phyloP scores from a whole-genome alignment of 2,329 filamentous ascomycete genomes.

The Domatiomyces catenatus region DNA sequence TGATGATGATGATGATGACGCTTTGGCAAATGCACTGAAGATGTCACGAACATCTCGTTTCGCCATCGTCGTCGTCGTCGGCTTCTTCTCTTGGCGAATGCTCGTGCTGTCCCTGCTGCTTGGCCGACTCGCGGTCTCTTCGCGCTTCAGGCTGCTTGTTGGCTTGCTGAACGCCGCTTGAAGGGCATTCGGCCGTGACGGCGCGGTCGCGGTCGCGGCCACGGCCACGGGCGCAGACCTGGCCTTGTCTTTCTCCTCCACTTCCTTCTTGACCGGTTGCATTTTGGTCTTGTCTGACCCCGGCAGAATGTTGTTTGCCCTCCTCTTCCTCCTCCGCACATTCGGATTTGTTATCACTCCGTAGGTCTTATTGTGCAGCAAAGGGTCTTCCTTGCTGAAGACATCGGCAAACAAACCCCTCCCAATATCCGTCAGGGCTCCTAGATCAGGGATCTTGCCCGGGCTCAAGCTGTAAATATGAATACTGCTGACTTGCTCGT shows the following conservation, averaged over 20 bases:
- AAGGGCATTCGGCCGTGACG: too few species aligned
- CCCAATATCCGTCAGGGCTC: constrained; percentile 54
- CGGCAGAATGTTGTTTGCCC: constrained; percentile 21
- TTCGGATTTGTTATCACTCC: constrained; percentile 61
- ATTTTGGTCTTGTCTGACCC: constrained; percentile 15
- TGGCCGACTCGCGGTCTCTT: constrained; percentile 17
- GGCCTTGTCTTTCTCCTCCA: constrained; percentile 1
- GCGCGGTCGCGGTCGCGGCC: too few species aligned
- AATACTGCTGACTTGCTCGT: constrained; percentile 59
- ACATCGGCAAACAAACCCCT: constrained; percentile 43
- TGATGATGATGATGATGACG: constrained; percentile 4
- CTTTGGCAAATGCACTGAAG: constrained; percentile 18
- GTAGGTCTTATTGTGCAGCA: constrained; percentile 46
- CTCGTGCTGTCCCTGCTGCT: constrained; percentile 18
- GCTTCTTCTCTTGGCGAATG: constrained; percentile 25
- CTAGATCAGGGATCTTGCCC: constrained; percentile 54
- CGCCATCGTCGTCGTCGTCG: too few species aligned
- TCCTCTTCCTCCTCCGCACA: constrained; percentile 39
- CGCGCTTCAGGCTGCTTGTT: constrained; percentile 5
- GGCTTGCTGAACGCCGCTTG: constrained; percentile 12
- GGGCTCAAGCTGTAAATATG: constrained; percentile 78
- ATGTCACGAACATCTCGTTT: constrained; percentile 16
- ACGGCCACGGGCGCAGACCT: too few species aligned
- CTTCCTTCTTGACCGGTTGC: constrained; percentile 17
- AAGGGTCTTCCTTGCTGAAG: constrained; percentile 42